Evolutionary conservation across 2,329 filamentous ascomycete species (phyloP), one percentile per base, ranked within the genome.

Genomic region (Diaporthe destruens): DNA sequence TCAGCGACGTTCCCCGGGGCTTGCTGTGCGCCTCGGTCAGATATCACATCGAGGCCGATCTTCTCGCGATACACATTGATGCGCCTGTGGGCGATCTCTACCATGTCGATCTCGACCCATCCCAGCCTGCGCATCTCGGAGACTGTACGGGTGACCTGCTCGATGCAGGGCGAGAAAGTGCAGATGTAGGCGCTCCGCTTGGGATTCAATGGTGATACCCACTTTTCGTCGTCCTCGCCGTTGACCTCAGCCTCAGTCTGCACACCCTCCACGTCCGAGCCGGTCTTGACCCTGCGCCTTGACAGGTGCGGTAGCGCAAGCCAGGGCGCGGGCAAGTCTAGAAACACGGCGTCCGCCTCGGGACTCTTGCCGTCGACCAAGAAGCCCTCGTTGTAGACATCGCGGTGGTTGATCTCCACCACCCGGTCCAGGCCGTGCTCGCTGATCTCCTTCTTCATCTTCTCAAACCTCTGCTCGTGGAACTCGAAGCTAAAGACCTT

Each of bases 111-210:
- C 72, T 96, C 93, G 12, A 95, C 88, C 96, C 96, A 99, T 69
- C 94, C 94, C 8, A 95, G 85, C 49, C 91, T 89, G 69, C 96
- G 92, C 82, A 99, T 88, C 16, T 90, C 89, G 14, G 93, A 92
- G 69, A 98, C 91, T 0, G 96, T 98, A 71, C 91, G 90, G 69
- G 93, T 94, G 29, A 97, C 96, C 84, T 99, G 96, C 83, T 99
- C 96, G 76, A 99, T 97, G 82, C 96, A 99, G 0, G 96, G 96
- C 1, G 93, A 97, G 84, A 99, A 99, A 0, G 95, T 97, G 85
- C 96, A 99, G 70, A 99, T 88, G 79, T 96, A 88, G 1, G 92
- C 90, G 6, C 92, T 88, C 54, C 89, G 87, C n/a, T 87, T 87
- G 0, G 94, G 91, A 76, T 96, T 92, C 14, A 98, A 86, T 0